Conservation (phyloP, 2,329 filamentous ascomycete genomes). For the Hymenoscyphus infarciens region DNA sequence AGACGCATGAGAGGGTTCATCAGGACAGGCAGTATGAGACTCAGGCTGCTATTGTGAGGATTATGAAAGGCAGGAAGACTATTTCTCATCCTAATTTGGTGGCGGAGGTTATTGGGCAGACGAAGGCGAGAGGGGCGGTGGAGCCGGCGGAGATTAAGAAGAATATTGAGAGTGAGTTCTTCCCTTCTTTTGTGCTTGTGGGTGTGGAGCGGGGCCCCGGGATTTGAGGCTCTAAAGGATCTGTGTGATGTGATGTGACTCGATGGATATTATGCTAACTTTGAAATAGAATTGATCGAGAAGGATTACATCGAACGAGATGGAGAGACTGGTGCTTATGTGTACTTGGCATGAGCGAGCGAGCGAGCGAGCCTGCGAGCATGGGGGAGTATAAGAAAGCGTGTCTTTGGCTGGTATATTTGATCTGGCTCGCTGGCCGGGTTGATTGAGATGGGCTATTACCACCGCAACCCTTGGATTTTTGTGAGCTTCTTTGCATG, state of each 20-base stretch:
- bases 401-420: not conserved
- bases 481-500: too few relatives aligned
- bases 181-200: too few relatives aligned
- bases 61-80: constrained; percentile 91
- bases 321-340: constrained; percentile 54
- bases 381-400: not conserved
- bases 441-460: not conserved
- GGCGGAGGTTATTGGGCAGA: constrained; percentile 87
- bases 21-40: constrained; percentile 94
- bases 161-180: constrained; percentile 82
- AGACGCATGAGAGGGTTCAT: constrained; percentile 84
- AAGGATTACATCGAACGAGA: constrained; percentile 90
- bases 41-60: constrained; percentile 91
- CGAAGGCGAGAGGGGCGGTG: constrained; percentile 78
- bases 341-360: constrained; percentile 59
- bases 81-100: constrained; percentile 86
- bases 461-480: too few relatives aligned
- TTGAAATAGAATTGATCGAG: constrained; percentile 63
- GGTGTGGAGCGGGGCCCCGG: too few relatives aligned
- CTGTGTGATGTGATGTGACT: too few relatives aligned
- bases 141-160: constrained; percentile 88
- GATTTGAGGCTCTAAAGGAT: too few relatives aligned
- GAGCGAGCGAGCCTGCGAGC: constrained; percentile 33
- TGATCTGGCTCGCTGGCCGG: not conserved
- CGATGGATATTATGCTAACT: constrained; percentile 30